A percentile compares a stretch with the other conserved stretches of the same genome.
Conservation (phyloP, 805 yeast species). For the Schwanniomyces polymorphus region DNA sequence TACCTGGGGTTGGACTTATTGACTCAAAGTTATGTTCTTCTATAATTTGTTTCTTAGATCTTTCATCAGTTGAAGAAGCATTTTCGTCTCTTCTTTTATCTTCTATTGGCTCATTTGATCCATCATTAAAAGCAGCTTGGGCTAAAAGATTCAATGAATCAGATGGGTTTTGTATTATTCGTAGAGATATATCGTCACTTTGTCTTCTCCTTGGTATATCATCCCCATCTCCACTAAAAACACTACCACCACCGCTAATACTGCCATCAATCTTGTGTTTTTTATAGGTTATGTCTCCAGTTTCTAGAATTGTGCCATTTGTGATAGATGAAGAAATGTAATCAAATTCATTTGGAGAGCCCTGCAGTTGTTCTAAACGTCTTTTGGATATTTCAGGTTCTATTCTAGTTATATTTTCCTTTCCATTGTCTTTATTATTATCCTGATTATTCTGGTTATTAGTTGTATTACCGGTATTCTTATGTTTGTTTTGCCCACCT, state of each 20-base stretch:
- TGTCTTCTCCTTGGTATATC: constrained; percentile 1
- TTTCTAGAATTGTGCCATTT: neutral
- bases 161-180: constrained; percentile 4
- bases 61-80: neutral
- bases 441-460: neutral
- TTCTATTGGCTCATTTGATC: neutral
- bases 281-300: constrained; percentile 1
- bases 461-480: neutral
- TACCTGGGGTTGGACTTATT: neutral
- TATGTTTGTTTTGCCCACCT: constrained; percentile 3
- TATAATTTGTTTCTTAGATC: constrained; percentile 1
- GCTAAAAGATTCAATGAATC: constrained; percentile 3
- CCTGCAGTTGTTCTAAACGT: constrained; percentile 1
- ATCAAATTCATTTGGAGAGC: constrained; percentile 1
- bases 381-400: neutral
- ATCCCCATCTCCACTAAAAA: neutral
- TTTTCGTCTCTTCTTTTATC: constrained; percentile 1
- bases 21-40: constrained; percentile 1
- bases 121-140: constrained; percentile 3
- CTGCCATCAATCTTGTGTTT: neutral
- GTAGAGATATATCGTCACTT: constrained; percentile 3
- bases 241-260: neutral
- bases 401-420: neutral
- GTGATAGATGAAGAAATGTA: constrained; percentile 2
- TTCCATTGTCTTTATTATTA: neutral